Evolutionary conservation across 169 alveolate species (phyloP).

Genomic region (Perkinsus chesapeaki): DNA sequence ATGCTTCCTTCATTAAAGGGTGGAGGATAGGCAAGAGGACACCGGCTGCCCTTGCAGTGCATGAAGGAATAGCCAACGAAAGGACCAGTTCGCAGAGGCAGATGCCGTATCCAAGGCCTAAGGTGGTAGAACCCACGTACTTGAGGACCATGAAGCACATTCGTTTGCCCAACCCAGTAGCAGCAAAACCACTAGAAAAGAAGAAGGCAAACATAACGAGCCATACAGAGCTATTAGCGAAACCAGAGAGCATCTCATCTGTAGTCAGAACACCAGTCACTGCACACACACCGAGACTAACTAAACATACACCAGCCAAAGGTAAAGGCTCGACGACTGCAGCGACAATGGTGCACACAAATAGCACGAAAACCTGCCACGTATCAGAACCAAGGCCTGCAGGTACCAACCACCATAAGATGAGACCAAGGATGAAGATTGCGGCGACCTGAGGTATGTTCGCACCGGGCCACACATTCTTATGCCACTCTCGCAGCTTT

Average conservation of each 20-base stretch:
- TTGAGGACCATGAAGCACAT: neutral
- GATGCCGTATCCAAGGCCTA: constrained; percentile 4
- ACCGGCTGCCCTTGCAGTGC: constrained; percentile 4
- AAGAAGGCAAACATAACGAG: constrained; percentile 8
- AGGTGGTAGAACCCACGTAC: neutral
- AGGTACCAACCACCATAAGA: neutral
- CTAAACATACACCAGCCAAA: neutral
- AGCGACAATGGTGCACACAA: neutral
- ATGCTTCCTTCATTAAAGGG: neutral
- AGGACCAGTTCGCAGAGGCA: neutral
- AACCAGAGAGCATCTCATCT: neutral
- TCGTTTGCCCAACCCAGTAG: neutral
- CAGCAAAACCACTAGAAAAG: neutral
- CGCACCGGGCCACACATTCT: neutral
- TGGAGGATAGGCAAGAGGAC: neutral
- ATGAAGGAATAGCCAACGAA: neutral
- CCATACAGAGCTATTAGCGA: neutral
- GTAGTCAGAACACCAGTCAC: constrained; percentile 3
- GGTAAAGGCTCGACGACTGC: neutral
- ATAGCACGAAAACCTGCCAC: neutral
- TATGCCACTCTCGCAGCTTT: neutral
- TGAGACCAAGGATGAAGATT: neutral
- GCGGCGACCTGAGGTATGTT: neutral
- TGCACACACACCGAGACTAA: neutral
- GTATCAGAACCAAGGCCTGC: neutral